Evolutionary conservation across 2,329 filamentous ascomycete genomes (phyloP).

Genomic region (Fusarium sambucinum): DNA sequence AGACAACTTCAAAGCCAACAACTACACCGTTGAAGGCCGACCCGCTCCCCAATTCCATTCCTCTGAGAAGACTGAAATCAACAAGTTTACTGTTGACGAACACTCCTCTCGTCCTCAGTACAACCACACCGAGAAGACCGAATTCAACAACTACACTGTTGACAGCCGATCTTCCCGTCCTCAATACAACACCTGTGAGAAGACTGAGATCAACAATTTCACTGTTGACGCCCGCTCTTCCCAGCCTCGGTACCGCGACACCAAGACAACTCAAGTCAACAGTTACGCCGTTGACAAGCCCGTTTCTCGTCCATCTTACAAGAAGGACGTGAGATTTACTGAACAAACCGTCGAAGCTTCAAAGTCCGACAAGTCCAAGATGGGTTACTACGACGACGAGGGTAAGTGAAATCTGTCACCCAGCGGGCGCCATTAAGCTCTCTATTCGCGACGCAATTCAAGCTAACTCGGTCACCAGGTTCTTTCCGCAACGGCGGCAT

Average conservation of each 20-base stretch:
- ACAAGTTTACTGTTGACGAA: conserved; percentile 50
- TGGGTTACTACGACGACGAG: conserved; percentile 75
- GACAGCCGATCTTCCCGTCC: conserved; percentile 33
- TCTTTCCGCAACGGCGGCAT: conserved; percentile 67
- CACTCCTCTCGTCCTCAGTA: conserved; percentile 35
- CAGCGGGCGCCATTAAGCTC: not conserved
- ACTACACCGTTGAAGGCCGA: conserved; percentile 45
- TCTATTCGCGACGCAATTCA: conserved; percentile 11
- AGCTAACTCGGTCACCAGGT: conserved; percentile 56
- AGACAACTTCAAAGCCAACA: conserved; percentile 42
- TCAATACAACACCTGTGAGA: conserved; percentile 40
- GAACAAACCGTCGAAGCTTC: conserved; percentile 74
- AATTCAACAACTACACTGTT: conserved; percentile 38
- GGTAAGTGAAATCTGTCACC: conserved; percentile 57
- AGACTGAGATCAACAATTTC: conserved; percentile 49
- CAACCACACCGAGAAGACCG: conserved; percentile 34
- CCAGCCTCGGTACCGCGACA: conserved; percentile 40
- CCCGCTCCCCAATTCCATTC: conserved; percentile 39
- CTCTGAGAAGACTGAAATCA: conserved; percentile 45
- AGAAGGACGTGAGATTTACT: conserved; percentile 70
- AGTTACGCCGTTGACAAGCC: conserved; percentile 52
- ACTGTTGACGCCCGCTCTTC: conserved; percentile 47
- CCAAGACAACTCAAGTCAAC: conserved; percentile 41
- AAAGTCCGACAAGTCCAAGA: conserved; percentile 62
- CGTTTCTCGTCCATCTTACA: conserved; percentile 60